phyloP scores from a whole-genome alignment of 208 protist species.

The Trypanosoma conorhini region DNA sequence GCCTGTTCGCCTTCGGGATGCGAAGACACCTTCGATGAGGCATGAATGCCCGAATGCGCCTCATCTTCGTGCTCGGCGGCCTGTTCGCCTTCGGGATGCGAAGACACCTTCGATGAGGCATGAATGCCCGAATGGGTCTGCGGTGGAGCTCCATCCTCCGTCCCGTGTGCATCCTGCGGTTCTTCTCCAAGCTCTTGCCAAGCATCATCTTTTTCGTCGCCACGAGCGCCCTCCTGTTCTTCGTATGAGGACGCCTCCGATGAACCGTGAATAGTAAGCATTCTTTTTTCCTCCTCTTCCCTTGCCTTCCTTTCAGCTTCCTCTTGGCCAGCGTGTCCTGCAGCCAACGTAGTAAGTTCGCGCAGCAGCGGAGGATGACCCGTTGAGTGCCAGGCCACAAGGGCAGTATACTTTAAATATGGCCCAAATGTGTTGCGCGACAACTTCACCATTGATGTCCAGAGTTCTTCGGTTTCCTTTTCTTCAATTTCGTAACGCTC shows the following conservation, averaged over 20 bases:
- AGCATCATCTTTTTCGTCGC: neutral
- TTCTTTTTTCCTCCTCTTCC: neutral
- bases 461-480: conserved; percentile 39
- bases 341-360: conserved; percentile 26
- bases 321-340: conserved; percentile 14
- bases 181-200: conserved; percentile 14
- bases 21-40: conserved; percentile 1
- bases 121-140: too few relatives aligned
- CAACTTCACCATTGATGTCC: conserved; percentile 24
- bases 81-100: too few relatives aligned
- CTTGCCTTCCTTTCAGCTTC: neutral
- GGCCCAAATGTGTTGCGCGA: conserved; percentile 55
- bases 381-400: conserved; percentile 41
- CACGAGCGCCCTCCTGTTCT: neutral
- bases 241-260: conserved; percentile 14
- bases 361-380: conserved; percentile 30
- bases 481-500: conserved; percentile 57
- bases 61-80: neutral
- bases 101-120: too few relatives aligned
- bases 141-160: too few relatives aligned
- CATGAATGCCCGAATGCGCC: neutral
- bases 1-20: neutral
- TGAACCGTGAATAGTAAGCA: neutral
- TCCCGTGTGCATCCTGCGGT: neutral
- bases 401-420: conserved; percentile 44